Evolutionary conservation across 2,329 filamentous ascomycete genomes (phyloP).

Genomic region (Penicillium frequentans): DNA sequence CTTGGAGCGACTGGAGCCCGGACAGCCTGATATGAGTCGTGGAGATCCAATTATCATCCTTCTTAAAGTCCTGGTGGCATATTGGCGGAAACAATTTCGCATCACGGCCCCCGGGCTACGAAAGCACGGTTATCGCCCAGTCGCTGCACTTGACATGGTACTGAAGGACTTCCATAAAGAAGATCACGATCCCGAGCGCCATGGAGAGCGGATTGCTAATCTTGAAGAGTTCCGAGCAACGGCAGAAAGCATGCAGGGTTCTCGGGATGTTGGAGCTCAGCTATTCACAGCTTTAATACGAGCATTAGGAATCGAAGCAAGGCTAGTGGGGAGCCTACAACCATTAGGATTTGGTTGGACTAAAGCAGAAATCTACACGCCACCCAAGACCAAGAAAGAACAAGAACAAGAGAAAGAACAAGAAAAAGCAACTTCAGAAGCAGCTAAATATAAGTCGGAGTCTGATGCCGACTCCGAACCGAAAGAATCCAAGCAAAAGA

Average conservation of each 20-base stretch:
- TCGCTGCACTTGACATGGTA: constrained; percentile 72
- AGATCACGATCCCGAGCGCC: constrained; percentile 60
- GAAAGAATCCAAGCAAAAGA: background rate
- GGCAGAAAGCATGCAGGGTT: constrained; percentile 73
- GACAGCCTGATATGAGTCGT: constrained; percentile 72
- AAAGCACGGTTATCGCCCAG: constrained; percentile 85
- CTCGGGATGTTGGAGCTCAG: constrained; percentile 83
- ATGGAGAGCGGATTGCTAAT: constrained; percentile 73
- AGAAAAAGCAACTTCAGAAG: background rate
- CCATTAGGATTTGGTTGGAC: constrained; percentile 88
- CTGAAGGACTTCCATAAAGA: constrained; percentile 68
- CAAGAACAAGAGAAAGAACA: background rate
- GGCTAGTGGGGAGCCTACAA: constrained; percentile 82
- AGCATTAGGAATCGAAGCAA: constrained; percentile 75
- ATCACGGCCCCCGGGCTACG: constrained; percentile 75
- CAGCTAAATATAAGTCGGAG: constrained; percentile 20
- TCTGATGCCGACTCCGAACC: constrained; percentile 16
- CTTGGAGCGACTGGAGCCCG: constrained; percentile 68
- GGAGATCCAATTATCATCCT: constrained; percentile 79
- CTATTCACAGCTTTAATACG: constrained; percentile 84
- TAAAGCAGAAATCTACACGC: constrained; percentile 74
- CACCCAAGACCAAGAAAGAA: constrained; percentile 25
- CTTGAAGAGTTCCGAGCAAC: constrained; percentile 67
- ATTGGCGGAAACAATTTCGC: constrained; percentile 84
- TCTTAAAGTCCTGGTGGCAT: constrained; percentile 72